Evolutionary conservation across 2,329 filamentous ascomycete species (phyloP).

Genomic region (Arthrobotrys megalospora): DNA sequence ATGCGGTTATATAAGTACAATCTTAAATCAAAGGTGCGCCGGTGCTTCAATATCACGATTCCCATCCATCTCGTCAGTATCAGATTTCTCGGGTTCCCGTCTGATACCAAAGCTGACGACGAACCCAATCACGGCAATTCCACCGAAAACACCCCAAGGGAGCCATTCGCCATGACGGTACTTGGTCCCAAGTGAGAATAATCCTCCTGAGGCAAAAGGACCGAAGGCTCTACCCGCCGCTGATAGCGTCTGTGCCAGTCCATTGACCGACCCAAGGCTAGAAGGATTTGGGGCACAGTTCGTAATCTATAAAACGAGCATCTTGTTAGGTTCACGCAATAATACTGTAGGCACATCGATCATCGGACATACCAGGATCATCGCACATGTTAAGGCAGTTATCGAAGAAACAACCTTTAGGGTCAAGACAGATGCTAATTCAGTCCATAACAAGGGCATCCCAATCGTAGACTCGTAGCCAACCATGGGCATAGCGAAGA

Average conservation of each 20-base stretch:
- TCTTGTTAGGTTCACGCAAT: not conserved
- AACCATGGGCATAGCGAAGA: constrained; percentile 90
- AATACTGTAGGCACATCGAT: not conserved
- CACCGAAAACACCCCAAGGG: constrained; percentile 89
- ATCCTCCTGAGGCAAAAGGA: constrained; percentile 86
- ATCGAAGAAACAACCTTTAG: constrained; percentile 93
- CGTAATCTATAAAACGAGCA: constrained; percentile 77
- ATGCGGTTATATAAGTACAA: constrained; percentile 3
- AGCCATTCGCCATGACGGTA: constrained; percentile 85
- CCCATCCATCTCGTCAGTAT: constrained; percentile 70
- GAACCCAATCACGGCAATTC: constrained; percentile 85
- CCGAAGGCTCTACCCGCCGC: constrained; percentile 90
- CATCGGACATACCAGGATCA: constrained; percentile 79
- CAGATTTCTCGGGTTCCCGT: constrained; percentile 67
- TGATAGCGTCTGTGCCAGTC: constrained; percentile 91
- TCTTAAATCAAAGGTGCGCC: constrained; percentile 6
- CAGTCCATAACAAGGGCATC: constrained; percentile 80
- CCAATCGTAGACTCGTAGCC: constrained; percentile 79
- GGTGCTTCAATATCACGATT: constrained; percentile 30
- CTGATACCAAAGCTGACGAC: constrained; percentile 83
- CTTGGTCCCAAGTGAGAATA: constrained; percentile 84
- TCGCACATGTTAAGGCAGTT: constrained; percentile 88
- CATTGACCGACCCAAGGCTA: constrained; percentile 90
- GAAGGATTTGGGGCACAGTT: constrained; percentile 90
- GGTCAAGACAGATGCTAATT: constrained; percentile 84